phyloP scores from a whole-genome alignment of 768 basidiomycete species.

The Mrakia hoshinonis region DNA sequence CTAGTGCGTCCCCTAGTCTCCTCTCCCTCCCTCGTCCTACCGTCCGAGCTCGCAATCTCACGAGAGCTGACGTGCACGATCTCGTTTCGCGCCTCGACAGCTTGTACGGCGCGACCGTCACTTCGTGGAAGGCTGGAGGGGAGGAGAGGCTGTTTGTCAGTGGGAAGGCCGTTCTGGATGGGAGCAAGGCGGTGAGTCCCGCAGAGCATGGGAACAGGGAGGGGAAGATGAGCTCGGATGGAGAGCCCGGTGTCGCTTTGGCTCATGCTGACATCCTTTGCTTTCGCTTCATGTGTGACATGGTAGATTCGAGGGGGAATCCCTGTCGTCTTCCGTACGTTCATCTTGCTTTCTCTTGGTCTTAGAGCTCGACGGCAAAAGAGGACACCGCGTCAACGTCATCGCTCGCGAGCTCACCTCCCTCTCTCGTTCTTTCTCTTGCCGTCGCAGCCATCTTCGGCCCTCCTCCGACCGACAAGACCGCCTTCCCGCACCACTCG shows the following conservation, averaged over 20 bases:
- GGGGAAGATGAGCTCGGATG: not conserved
- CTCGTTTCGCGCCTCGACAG: not conserved
- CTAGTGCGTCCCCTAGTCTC: slow-evolving; percentile 9
- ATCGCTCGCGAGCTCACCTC: not conserved
- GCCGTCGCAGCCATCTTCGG: slow-evolving; percentile 59
- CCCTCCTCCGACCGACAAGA: slow-evolving; percentile 56
- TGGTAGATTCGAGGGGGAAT: slow-evolving; percentile 43
- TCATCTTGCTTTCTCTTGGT: not conserved
- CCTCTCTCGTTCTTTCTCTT: slow-evolving; percentile 41
- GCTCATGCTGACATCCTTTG: not conserved
- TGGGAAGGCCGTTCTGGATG: slow-evolving; percentile 67
- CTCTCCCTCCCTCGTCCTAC: not conserved
- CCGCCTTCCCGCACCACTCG: slow-evolving; percentile 46
- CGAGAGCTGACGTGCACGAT: not conserved
- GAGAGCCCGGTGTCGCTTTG: too few relatives aligned
- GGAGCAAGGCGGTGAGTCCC: slow-evolving; percentile 62
- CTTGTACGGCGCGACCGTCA: slow-evolving; percentile 76
- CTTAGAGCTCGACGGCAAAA: not conserved
- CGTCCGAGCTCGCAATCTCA: not conserved
- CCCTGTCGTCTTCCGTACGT: slow-evolving; percentile 31
- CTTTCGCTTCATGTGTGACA: not conserved
- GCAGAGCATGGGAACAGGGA: not conserved
- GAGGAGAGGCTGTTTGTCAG: slow-evolving; percentile 74
- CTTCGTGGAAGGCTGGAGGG: slow-evolving; percentile 66
- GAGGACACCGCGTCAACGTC: too few relatives aligned